Evolutionary conservation across 495 filamentous ascomycete species (phyloP).

Genomic region (Darksidea phi): DNA sequence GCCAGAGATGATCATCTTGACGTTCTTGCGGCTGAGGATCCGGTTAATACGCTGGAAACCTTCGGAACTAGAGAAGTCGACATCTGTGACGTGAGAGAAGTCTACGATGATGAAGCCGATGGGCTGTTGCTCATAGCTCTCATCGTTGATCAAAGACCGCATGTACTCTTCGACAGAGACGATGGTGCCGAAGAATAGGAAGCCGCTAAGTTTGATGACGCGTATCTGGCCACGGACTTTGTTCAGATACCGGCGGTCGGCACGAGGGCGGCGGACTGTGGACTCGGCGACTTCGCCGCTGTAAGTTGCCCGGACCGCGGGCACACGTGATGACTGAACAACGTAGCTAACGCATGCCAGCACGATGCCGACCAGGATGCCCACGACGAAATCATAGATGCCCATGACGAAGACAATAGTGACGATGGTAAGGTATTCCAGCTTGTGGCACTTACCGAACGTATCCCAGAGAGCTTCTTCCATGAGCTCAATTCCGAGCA

Average conservation of each 20-base stretch:
- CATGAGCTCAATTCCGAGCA: conserved; percentile 86
- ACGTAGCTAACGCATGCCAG: conserved; percentile 88
- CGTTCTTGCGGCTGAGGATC: conserved; percentile 66
- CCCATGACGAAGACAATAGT: conserved; percentile 97
- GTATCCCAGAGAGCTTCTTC: conserved; percentile 84
- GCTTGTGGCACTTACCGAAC: conserved; percentile 75
- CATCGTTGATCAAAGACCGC: conserved; percentile 73
- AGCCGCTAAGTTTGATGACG: conserved; percentile 86
- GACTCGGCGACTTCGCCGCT: conserved; percentile 84
- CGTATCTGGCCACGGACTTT: conserved; percentile 83
- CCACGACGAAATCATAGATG: conserved; percentile 89
- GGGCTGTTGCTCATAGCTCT: conserved; percentile 69
- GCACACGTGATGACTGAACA: conserved; percentile 83
- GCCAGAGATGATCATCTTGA: conserved; percentile 78
- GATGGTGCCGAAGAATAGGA: conserved; percentile 95
- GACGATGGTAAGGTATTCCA: conserved; percentile 91
- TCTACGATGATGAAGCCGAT: conserved; percentile 92
- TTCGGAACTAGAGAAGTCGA: conserved; percentile 95
- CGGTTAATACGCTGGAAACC: conserved; percentile 90
- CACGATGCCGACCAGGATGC: conserved; percentile 87
- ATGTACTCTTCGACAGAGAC: conserved; percentile 89
- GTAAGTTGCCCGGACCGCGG: conserved; percentile 82
- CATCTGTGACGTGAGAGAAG: conserved; percentile 80
- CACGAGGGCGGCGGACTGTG: conserved; percentile 84
- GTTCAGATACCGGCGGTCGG: conserved; percentile 81